These are phyloP conservation scores for Croton setiger DNA, from an alignment of 441 rosid genomes.

Conservation along the genomic window DNA sequence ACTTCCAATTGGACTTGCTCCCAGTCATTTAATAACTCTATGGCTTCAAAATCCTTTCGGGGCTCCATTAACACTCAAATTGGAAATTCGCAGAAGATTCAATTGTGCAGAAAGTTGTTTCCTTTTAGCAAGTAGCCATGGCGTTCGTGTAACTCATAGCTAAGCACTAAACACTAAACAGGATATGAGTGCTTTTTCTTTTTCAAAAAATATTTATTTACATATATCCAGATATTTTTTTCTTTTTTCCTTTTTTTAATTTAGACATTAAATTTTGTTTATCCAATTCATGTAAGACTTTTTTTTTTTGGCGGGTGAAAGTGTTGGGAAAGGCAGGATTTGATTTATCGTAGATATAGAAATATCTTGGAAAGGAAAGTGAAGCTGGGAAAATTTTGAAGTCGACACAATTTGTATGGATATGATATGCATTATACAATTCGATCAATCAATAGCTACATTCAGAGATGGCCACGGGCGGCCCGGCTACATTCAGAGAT, in stretches of 20 bases:
- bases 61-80: too few species aligned
- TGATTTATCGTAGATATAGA: not conserved
- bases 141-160: not conserved
- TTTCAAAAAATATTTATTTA: too few species aligned
- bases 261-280: too few species aligned
- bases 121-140: not conserved
- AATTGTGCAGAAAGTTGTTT: not conserved
- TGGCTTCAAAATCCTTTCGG: not conserved
- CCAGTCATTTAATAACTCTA: slow-evolving; percentile 29
- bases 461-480: too few species aligned
- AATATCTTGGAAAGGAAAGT: not conserved
- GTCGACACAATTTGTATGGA: slow-evolving; percentile 1
- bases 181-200: not conserved
- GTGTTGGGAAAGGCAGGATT: not conserved
- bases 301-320: not conserved
- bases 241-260: too few species aligned
- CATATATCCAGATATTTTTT: too few species aligned
- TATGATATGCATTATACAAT: too few species aligned
- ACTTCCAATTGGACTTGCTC: slow-evolving; percentile 25
- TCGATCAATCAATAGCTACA: too few species aligned
- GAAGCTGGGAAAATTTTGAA: not conserved
- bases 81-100: not conserved
- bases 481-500: too few species aligned
- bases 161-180: too few species aligned
- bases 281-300: too few species aligned